Conservation (phyloP, 2,329 filamentous ascomycete genomes). For the Pestalotiopsis sp. region DNA sequence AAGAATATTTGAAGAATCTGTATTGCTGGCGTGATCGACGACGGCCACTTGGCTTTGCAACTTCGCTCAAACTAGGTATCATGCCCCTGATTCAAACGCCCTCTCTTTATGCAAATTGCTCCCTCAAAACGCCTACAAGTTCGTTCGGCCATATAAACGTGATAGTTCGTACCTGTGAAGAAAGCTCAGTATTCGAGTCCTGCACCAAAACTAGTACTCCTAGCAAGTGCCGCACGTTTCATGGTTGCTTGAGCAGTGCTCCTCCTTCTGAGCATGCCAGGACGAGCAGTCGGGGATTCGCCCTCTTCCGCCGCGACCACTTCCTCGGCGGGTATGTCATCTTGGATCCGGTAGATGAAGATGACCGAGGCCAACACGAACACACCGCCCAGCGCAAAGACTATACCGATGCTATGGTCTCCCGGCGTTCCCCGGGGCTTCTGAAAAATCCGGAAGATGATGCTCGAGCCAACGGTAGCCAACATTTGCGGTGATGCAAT, state of each 20-base stretch:
- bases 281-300: constrained; percentile 27
- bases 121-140: neutral
- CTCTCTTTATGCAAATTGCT: neutral
- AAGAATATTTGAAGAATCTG: neutral
- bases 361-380: constrained; percentile 77
- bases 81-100: neutral
- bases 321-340: constrained; percentile 50
- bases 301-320: constrained; percentile 44
- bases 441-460: constrained; percentile 83
- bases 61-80: neutral
- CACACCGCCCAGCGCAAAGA: constrained; percentile 79
- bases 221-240: constrained; percentile 45
- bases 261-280: constrained; percentile 33
- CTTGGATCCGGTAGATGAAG: constrained; percentile 67
- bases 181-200: constrained; percentile 44
- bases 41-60: neutral
- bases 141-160: neutral
- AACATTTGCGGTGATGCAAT: constrained; percentile 90
- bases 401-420: constrained; percentile 84
- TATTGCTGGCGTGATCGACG: neutral
- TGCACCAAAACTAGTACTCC: constrained; percentile 48
- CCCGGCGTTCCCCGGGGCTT: constrained; percentile 83
- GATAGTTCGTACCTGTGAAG: neutral
- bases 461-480: constrained; percentile 79
- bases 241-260: constrained; percentile 41